These are phyloP conservation scores for Plasmopara viticola DNA, from an alignment of 352 stramenopile genomes.

Conservation along the genomic window DNA sequence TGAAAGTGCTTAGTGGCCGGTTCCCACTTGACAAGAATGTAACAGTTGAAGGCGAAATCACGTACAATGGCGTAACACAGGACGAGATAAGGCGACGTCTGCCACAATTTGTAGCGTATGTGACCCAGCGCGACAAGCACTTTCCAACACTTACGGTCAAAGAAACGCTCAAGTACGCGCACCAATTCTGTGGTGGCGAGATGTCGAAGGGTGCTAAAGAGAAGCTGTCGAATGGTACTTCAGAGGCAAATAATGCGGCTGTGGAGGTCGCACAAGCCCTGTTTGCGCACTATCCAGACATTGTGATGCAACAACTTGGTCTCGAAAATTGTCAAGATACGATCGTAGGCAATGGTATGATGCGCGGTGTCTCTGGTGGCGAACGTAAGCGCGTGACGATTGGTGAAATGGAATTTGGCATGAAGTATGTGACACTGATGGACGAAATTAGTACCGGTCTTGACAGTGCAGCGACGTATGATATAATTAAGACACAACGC, in stretches of 20 bases:
- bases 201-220: conserved; percentile 31
- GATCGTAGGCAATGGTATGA: conserved; percentile 50
- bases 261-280: conserved; percentile 15
- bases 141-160: conserved; percentile 50
- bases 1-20: conserved; percentile 27
- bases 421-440: conserved; percentile 71
- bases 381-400: conserved; percentile 70
- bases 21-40: conserved; percentile 39
- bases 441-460: conserved; percentile 73
- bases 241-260: conserved; percentile 25
- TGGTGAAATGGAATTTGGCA: conserved; percentile 82
- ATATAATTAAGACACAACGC: conserved; percentile 42
- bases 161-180: conserved; percentile 35
- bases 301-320: conserved; percentile 18
- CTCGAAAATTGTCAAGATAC: conserved; percentile 35
- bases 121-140: conserved; percentile 79
- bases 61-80: conserved; percentile 41
- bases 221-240: conserved; percentile 33
- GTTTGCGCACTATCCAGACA: conserved; percentile 22
- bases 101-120: conserved; percentile 37
- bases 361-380: conserved; percentile 61
- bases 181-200: conserved; percentile 55
- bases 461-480: conserved; percentile 48
- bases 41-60: conserved; percentile 29
- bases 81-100: conserved; percentile 23